These are phyloP conservation scores for Beauveria australis DNA, from an alignment of 2,329 filamentous ascomycete genomes.

Conservation along the genomic window DNA sequence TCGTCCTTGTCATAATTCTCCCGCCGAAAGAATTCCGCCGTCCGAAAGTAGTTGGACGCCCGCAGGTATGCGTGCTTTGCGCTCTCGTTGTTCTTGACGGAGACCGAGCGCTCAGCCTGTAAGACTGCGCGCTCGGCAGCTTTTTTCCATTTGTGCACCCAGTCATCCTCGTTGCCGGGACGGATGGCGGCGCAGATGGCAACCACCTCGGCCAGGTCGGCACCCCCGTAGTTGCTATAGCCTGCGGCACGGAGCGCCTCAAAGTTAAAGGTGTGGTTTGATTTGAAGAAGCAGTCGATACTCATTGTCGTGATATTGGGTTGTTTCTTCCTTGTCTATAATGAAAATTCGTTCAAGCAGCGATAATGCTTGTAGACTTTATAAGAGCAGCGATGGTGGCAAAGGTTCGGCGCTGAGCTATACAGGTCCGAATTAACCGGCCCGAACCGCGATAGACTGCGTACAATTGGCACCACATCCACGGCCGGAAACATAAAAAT, in stretches of 20 bases:
- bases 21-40: conserved; percentile 4
- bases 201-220: conserved; percentile 5
- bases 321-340: neutral
- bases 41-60: conserved; percentile 6
- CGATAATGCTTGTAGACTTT: neutral
- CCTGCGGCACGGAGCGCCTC: conserved; percentile 8
- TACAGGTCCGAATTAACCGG: neutral
- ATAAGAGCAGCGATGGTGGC: neutral
- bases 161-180: conserved; percentile 5
- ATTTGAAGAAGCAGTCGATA: conserved; percentile 3
- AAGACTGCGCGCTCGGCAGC: neutral
- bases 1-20: neutral
- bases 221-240: conserved; percentile 5
- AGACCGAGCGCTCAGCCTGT: neutral
- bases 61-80: neutral
- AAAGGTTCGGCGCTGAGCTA: neutral
- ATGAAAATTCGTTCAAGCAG: neutral
- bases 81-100: neutral
- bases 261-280: conserved; percentile 2
- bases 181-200: neutral
- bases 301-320: neutral
- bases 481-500: too few species aligned
- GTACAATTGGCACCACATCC: too few species aligned
- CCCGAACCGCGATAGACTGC: neutral
- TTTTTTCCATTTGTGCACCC: neutral